Evolutionary conservation across 352 stramenopile genomes (phyloP).

Genomic region (Phytophthora pseudosyringae): DNA sequence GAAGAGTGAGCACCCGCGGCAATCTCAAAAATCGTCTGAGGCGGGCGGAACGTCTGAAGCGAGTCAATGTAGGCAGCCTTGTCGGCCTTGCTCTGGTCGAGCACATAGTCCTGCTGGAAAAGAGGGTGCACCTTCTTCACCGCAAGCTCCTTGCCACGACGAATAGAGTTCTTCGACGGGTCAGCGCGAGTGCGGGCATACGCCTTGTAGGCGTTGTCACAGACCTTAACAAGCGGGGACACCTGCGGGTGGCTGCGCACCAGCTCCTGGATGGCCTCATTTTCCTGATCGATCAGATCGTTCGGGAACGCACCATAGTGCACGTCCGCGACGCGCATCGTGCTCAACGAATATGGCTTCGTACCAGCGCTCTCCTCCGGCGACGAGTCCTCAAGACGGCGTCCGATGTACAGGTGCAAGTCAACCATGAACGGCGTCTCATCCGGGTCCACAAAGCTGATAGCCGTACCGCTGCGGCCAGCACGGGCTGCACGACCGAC

Average conservation of each 20-base stretch:
- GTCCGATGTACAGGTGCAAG: slow-evolving; percentile 96
- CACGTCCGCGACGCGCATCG: slow-evolving; percentile 96
- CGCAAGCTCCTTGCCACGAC: slow-evolving; percentile 93
- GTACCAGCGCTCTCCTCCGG: slow-evolving; percentile 45
- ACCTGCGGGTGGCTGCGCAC: slow-evolving; percentile 83
- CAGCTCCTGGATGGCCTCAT: slow-evolving; percentile 93
- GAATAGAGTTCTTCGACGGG: slow-evolving; percentile 95
- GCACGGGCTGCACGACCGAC: slow-evolving; percentile 95
- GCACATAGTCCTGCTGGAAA: slow-evolving; percentile 87
- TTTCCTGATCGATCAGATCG: slow-evolving; percentile 95
- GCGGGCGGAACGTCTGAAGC: slow-evolving; percentile 93
- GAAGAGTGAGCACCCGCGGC: slow-evolving; percentile 84
- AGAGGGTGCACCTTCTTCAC: slow-evolving; percentile 94
- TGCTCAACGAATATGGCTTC: slow-evolving; percentile 88
- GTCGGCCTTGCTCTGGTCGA: slow-evolving; percentile 76
- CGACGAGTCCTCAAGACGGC: slow-evolving; percentile 78
- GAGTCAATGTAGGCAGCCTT: slow-evolving; percentile 93
- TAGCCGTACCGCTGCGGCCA: slow-evolving; percentile 95
- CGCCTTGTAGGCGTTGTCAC: slow-evolving; percentile 98
- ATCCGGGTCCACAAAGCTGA: slow-evolving; percentile 97
- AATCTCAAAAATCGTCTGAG: slow-evolving; percentile 97
- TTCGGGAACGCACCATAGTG: slow-evolving; percentile 99
- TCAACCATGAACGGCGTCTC: slow-evolving; percentile 99
- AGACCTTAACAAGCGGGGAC: slow-evolving; percentile 88
- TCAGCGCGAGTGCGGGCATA: slow-evolving; percentile 96